Evolutionary conservation across 192 early-diverging fungal genomes (phyloP).

Genomic region (Podila verticillata): DNA sequence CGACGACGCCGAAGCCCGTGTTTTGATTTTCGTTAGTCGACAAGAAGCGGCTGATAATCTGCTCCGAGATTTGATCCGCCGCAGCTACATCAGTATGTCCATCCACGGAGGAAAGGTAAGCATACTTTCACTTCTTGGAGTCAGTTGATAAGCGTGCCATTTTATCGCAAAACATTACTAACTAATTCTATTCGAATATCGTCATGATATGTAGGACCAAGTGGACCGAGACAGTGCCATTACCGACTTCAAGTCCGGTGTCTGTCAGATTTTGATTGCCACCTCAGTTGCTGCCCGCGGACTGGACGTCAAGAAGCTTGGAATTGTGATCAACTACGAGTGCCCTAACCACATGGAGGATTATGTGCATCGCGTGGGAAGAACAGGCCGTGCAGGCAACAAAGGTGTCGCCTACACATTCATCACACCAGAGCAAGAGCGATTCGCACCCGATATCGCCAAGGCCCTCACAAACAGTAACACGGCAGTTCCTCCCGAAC

Average conservation of each 20-base stretch:
- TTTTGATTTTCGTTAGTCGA: slow-evolving; percentile 94
- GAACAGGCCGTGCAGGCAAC: slow-evolving; percentile 98
- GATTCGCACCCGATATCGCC: slow-evolving; percentile 90
- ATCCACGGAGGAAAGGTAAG: slow-evolving; percentile 93
- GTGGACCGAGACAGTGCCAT: slow-evolving; percentile 92
- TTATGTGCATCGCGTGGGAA: slow-evolving; percentile 97
- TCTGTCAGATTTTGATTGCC: slow-evolving; percentile 91
- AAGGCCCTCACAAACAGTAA: slow-evolving; percentile 88
- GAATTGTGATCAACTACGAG: slow-evolving; percentile 96
- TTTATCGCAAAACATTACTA: no score
- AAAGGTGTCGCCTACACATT: slow-evolving; percentile 98
- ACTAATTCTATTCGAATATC: no score
- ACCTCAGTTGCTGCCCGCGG: slow-evolving; percentile 97
- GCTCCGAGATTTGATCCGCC: slow-evolving; percentile 81
- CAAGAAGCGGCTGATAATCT: slow-evolving; percentile 95
- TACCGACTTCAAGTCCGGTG: slow-evolving; percentile 92
- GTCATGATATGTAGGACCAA: slow-evolving; percentile 67
- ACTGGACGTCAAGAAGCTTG: slow-evolving; percentile 93
- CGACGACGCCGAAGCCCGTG: slow-evolving; percentile 75
- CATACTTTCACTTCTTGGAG: neutral
- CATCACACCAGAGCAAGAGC: slow-evolving; percentile 93
- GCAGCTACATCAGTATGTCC: slow-evolving; percentile 89
- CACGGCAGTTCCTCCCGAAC: slow-evolving; percentile 75
- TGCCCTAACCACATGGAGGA: slow-evolving; percentile 99
- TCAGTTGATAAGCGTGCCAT: neutral